Evolutionary conservation across 2,329 filamentous ascomycete species (phyloP).

Genomic region (Metarhizium robertsii): DNA sequence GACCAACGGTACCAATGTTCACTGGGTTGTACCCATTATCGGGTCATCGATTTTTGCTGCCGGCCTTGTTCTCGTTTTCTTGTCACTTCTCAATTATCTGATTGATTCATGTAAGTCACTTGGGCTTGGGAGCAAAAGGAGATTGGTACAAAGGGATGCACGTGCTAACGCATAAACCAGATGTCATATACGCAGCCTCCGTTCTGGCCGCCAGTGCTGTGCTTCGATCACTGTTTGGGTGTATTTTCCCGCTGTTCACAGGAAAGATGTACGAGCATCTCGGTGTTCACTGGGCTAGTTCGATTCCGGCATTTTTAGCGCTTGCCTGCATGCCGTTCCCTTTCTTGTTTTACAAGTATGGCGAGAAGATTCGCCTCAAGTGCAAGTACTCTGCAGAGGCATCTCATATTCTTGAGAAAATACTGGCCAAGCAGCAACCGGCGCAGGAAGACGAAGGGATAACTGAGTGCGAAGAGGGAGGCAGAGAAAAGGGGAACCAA

Average conservation of each 20-base stretch:
- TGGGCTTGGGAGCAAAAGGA: conserved; percentile 7
- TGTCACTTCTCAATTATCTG: conserved; percentile 57
- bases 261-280: conserved; percentile 46
- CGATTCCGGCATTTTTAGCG: conserved; percentile 65
- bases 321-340: conserved; percentile 65
- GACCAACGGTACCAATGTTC: conserved; percentile 46
- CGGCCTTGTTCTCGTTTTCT: conserved; percentile 54
- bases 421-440: conserved; percentile 22
- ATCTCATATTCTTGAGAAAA: conserved; percentile 45
- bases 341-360: conserved; percentile 68
- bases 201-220: conserved; percentile 65
- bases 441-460: conserved; percentile 20
- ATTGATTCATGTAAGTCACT: conserved; percentile 45
- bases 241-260: conserved; percentile 66
- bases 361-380: conserved; percentile 48
- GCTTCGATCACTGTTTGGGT: conserved; percentile 62
- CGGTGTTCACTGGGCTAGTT: conserved; percentile 68
- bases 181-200: conserved; percentile 69
- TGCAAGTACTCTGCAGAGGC: conserved; percentile 65
- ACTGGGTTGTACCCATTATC: conserved; percentile 44
- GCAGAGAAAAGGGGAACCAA: conserved; percentile 13
- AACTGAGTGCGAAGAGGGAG: conserved; percentile 13
- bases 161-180: conserved; percentile 8
- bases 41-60: conserved; percentile 40
- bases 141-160: neutral